Base-by-base conservation (phyloP, 2,329 filamentous ascomycete species). In the Neopestalotiopsis sp. region DNA sequence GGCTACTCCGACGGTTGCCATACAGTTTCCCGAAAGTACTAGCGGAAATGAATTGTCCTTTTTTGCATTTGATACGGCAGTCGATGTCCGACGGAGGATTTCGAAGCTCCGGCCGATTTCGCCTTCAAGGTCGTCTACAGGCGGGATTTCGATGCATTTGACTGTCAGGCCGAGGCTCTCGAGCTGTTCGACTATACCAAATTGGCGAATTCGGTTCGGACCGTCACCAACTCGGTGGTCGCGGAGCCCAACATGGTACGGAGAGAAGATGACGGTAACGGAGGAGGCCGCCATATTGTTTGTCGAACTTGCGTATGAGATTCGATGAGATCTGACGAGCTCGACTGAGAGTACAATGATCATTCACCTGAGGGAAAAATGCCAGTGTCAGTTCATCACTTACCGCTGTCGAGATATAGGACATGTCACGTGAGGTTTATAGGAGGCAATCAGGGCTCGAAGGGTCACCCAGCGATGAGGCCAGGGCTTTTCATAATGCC, bases 221-320 rank as follows among this genome's bases (percentile, higher is more conserved):
- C 40, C 40, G 17, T 45, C 40, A 17, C 40, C 40, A 4, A 45
- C 40, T 45, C 40, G 40, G 40, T 45, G 40, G 40, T 45, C 40
- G 13, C 40, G 40, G 10, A 45, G 40, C 17, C 40, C 40, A 13
- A 45, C 40, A 17, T 45, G 40, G 40, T 45, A 45, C 40, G 40
- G 40, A 12, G 40, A 45, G 2, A 45, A 45, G 40, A 45, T 45
- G 40, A 45, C 2, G 40, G 40, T 45, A 17, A 45, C 40, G 7
- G 40, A 45, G 4, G 40, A 45, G 40, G 40, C 40, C 13, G 40
- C 12, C 40, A 45, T 45, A 5, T 1, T 17, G 40, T 13, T 45
- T 12, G 40, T 13, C 12, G 10, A 74, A 32, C 66, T 76, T 17
- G 12, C 40, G 40, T 28, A 28, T 28, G 12, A 45, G 17, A 17